These are phyloP conservation scores for Cucurbita argyrosperma DNA, from an alignment of 306 rosid genomes.

Conservation along the genomic window DNA sequence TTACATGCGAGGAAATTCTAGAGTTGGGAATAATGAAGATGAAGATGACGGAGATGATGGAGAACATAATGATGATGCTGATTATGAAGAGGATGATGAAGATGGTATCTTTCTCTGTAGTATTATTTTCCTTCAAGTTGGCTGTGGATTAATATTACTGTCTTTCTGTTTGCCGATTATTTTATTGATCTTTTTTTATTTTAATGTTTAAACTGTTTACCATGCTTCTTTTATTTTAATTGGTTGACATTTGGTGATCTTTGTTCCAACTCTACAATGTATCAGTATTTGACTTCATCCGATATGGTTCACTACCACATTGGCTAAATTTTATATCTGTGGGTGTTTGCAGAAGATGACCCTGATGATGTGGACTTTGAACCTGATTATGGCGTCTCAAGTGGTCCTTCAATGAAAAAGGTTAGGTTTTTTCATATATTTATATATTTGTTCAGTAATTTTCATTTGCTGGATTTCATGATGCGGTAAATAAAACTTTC, in stretches of 20 bases:
- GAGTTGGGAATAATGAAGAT: slow-evolving; percentile 33
- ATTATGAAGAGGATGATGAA: slow-evolving; percentile 82
- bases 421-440: slow-evolving; percentile 15
- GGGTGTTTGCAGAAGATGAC: slow-evolving; percentile 72
- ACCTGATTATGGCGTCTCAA: slow-evolving; percentile 39
- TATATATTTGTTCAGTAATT: not conserved
- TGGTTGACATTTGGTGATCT: not conserved
- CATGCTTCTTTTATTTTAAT: not conserved
- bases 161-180: not conserved
- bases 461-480: not conserved
- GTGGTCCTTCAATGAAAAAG: slow-evolving; percentile 57
- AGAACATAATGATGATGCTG: slow-evolving; percentile 51
- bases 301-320: not conserved
- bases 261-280: not conserved
- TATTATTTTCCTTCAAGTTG: not conserved
- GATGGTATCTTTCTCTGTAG: slow-evolving; percentile 40
- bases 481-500: not conserved
- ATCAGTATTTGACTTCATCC: not conserved
- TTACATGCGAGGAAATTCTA: slow-evolving; percentile 34
- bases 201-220: not conserved
- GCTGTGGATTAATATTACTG: not conserved
- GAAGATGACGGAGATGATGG: slow-evolving; percentile 19
- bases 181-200: not conserved
- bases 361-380: slow-evolving; percentile 93
- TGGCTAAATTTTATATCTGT: slow-evolving; percentile 1